Percentiles rank a stretch among this genome's conserved stretches.
Evolutionary conservation across 805 yeast species (phyloP).

Genomic region (Pichia insulana): DNA sequence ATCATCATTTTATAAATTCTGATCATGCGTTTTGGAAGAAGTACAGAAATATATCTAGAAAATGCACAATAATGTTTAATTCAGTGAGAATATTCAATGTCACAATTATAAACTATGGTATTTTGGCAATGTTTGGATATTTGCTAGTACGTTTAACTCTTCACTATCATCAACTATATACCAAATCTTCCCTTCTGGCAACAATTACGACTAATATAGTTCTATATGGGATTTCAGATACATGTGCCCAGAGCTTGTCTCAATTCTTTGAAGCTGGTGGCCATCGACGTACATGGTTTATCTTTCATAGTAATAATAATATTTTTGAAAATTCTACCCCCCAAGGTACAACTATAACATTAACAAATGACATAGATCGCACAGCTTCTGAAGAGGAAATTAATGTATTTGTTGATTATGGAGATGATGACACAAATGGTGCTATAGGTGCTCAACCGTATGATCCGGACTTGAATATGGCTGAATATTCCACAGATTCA

Average conservation of each 20-base stretch:
- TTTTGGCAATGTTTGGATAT: slow-evolving; percentile 40
- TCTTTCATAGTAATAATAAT: no score
- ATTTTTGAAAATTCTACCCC: no score
- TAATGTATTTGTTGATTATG: slow-evolving; percentile 29
- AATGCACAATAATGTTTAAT: slow-evolving; percentile 11
- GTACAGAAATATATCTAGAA: neutral
- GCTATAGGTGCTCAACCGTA: slow-evolving; percentile 6
- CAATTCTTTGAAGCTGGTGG: neutral
- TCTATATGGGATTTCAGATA: slow-evolving; percentile 83
- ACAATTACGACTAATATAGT: slow-evolving; percentile 74
- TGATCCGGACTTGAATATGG: slow-evolving; percentile 1
- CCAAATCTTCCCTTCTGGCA: slow-evolving; percentile 59
- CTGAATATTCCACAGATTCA: neutral
- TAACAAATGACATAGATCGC: neutral
- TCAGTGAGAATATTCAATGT: slow-evolving; percentile 32
- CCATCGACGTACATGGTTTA: neutral
- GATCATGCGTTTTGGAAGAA: neutral
- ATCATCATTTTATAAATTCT: neutral
- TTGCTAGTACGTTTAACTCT: slow-evolving; percentile 47
- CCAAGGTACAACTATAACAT: neutral
- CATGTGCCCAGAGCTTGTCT: slow-evolving; percentile 71
- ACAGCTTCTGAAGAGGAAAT: slow-evolving; percentile 1
- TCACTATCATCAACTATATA: slow-evolving; percentile 52
- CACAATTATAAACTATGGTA: slow-evolving; percentile 48
- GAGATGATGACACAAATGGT: slow-evolving; percentile 13